These are phyloP conservation scores for Polyporus arcularius DNA, from an alignment of 768 basidiomycete genomes.

Conservation along the genomic window DNA sequence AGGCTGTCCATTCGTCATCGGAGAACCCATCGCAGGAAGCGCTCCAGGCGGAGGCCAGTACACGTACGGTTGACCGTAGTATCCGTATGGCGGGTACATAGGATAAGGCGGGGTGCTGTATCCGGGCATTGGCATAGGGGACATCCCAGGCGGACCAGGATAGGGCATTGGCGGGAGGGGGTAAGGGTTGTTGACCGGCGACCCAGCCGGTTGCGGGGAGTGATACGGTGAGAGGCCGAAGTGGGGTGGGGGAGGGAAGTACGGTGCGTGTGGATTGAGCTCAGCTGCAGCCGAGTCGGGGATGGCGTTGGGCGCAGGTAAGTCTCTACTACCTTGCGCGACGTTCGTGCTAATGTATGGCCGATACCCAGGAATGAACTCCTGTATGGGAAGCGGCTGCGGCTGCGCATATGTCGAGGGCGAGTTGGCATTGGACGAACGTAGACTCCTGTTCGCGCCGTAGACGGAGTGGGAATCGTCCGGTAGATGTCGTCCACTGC, in stretches of 20 bases:
- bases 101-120: constrained; percentile 38
- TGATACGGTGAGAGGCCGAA: constrained; percentile 21
- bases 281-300: constrained; percentile 7
- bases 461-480: constrained; percentile 31
- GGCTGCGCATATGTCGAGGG: constrained; percentile 18
- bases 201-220: constrained; percentile 22
- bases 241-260: constrained; percentile 11
- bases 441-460: constrained; percentile 15
- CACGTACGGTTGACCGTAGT: constrained; percentile 38
- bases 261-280: constrained; percentile 1
- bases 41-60: constrained; percentile 34
- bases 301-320: constrained; percentile 1
- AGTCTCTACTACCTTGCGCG: background rate
- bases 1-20: constrained; percentile 1
- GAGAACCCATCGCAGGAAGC: constrained; percentile 1
- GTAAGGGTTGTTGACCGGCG: constrained; percentile 18
- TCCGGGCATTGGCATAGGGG: constrained; percentile 21
- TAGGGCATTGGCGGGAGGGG: constrained; percentile 22
- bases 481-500: constrained; percentile 44
- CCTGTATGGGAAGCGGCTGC: constrained; percentile 14
- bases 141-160: constrained; percentile 15
- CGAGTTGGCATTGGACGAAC: constrained; percentile 20
- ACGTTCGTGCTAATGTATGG: constrained; percentile 7
- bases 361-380: constrained; percentile 12
- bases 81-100: constrained; percentile 37